Evolutionary conservation across 345 rosid species (phyloP), one percentile per base, ranked within the genome.

Genomic region (Camelina laxa): DNA sequence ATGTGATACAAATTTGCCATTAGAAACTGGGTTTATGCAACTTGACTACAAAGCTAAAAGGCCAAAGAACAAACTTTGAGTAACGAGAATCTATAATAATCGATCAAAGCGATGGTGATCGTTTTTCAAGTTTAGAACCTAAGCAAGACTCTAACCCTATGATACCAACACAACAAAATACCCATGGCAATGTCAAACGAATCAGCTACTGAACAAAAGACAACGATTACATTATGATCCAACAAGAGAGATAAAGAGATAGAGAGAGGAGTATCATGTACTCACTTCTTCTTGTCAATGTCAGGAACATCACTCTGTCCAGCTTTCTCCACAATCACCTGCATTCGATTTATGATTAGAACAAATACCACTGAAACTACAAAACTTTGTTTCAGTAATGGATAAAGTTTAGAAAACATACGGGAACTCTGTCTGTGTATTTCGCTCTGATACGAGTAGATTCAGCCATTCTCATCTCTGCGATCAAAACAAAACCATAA

Each of bases 241-340:
- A 62, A 15, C 38, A 24, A 73, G 14, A 17, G 55, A 69, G 14
- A 69, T 13, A 33, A 33, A 67, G 24, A 57, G 12, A 69, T 1
- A 49, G 3, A 57, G 12, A 69, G 2, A 49, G 3, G 27, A 24
- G 19, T 47, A 81, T 75, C 51, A 81, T 90, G 82, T 83, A 59
- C 88, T 83, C 65, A 90, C 97, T 92, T 92, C 59, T 86, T 89
- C 89, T 89, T 90, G 82, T 90, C 98, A 57, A 90, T 90, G 81
- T 74, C 78, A 22, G 93, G 95, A 64, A 93, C 87, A 82, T 89
- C 95, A 73, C 95, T 92, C 74, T 84, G 84, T 79, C 83, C 89
- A 10, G 87, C 95, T 77, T 85, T 93, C 69, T 90, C 97, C 72
- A 90, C 95, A 68, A 90, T 90, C 72, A 90, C 98, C 96, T 93